phyloP scores from a whole-genome alignment of 2,329 filamentous ascomycete species.

The Phaeosphaeria sp. region DNA sequence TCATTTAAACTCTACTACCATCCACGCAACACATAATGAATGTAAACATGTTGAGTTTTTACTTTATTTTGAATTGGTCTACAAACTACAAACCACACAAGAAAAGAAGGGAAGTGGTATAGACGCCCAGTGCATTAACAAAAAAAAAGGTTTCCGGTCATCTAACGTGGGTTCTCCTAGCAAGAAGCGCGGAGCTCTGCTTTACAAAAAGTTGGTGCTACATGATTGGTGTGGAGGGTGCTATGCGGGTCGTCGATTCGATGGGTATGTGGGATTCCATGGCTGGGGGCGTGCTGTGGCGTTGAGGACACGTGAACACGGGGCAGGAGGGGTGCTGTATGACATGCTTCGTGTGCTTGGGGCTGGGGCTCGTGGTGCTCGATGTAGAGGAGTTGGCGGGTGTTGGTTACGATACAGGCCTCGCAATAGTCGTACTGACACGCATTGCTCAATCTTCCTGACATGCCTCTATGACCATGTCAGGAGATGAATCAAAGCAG shows the following conservation, averaged over 20 bases:
- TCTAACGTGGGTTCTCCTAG: conserved; percentile 33
- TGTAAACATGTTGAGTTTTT: conserved; percentile 6
- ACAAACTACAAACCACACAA: conserved; percentile 23
- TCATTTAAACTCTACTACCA: too few species aligned
- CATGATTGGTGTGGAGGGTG: conserved; percentile 40
- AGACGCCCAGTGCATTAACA: conserved; percentile 11
- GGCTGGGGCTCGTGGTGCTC: conserved; percentile 6
- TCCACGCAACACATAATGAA: neutral
- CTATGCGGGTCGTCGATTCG: conserved; percentile 27
- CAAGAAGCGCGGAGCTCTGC: conserved; percentile 23
- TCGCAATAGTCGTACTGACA: neutral
- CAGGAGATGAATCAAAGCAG: neutral
- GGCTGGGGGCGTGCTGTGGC: conserved; percentile 7
- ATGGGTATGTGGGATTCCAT: conserved; percentile 6
- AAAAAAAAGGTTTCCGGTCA: conserved; percentile 15
- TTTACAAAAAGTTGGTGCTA: conserved; percentile 43
- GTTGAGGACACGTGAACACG: conserved; percentile 8
- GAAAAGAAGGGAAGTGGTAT: conserved; percentile 17
- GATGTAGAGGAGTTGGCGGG: neutral
- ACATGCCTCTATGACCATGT: neutral
- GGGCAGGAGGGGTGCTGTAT: neutral
- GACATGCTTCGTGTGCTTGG: conserved; percentile 2
- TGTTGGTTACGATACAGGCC: neutral
- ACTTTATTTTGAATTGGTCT: conserved; percentile 4
- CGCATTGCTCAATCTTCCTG: neutral